Conservation (phyloP, 768 basidiomycete genomes). For the Russula foetens region DNA sequence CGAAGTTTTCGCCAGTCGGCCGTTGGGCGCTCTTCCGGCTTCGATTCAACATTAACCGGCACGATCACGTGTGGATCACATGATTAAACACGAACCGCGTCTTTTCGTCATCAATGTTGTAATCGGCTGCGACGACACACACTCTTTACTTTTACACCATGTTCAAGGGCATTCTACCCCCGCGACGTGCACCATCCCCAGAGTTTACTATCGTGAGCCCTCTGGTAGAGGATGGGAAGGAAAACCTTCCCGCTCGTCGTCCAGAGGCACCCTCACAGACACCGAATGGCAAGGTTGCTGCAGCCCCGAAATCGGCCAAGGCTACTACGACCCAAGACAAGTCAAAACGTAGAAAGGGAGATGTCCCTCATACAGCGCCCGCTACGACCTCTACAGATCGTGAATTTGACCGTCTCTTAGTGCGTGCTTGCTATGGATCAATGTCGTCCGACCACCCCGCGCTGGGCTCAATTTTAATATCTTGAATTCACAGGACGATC, state of each 20-base stretch:
- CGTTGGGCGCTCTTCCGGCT: no score
- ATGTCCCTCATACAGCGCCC: slow-evolving; percentile 21
- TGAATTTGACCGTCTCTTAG: slow-evolving; percentile 78
- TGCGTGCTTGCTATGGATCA: slow-evolving; percentile 30
- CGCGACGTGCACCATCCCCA: slow-evolving; percentile 53
- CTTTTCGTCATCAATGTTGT: not conserved
- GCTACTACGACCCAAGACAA: slow-evolving; percentile 32
- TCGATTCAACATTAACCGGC: no score
- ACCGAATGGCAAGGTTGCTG: slow-evolving; percentile 21
- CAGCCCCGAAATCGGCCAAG: slow-evolving; percentile 29
- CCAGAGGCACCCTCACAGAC: slow-evolving; percentile 23
- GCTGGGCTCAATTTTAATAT: not conserved
- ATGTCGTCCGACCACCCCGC: no score
- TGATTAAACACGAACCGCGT: slow-evolving; percentile 20
- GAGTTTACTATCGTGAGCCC: slow-evolving; percentile 70
- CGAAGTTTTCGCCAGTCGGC: no score
- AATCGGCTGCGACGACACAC: no score
- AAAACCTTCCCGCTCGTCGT: slow-evolving; percentile 38
- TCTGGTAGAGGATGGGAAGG: slow-evolving; percentile 49
- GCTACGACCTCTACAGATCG: slow-evolving; percentile 42
- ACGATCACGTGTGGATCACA: slow-evolving; percentile 14
- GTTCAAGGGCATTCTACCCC: slow-evolving; percentile 77
- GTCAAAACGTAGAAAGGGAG: slow-evolving; percentile 35
- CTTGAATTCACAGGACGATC: slow-evolving; percentile 54
- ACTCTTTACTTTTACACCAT: slow-evolving; percentile 31